Conservation (phyloP, 176 grass and related monocot species). For the Rhynchospora pubera region DNA sequence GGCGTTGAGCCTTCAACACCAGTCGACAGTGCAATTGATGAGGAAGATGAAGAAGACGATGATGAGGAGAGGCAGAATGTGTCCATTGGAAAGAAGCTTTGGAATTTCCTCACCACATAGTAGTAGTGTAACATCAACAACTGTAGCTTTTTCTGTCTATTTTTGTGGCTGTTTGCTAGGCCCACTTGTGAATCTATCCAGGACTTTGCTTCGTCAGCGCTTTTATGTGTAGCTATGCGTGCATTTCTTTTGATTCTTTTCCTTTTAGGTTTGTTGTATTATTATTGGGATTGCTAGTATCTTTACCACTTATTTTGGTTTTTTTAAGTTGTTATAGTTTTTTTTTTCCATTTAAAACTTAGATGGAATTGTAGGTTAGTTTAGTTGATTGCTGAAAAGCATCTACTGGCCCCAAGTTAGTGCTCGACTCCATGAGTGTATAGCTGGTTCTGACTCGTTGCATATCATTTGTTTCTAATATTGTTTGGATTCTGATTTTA, state of each 20-base stretch:
- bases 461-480: not conserved
- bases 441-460: conserved; percentile 12
- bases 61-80: conserved; percentile 38
- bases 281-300: conserved; percentile 6
- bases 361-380: conserved; percentile 22
- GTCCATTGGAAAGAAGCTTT: conserved; percentile 79
- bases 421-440: conserved; percentile 11
- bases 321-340: not conserved
- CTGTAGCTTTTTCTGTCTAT: conserved; percentile 34
- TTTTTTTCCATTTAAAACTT: not conserved
- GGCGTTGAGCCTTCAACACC: conserved; percentile 56
- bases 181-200: conserved; percentile 19
- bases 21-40: conserved; percentile 30
- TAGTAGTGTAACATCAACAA: conserved; percentile 5
- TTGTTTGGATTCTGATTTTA: conserved; percentile 18
- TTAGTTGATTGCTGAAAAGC: conserved; percentile 14
- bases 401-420: conserved; percentile 1
- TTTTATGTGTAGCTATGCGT: conserved; percentile 18
- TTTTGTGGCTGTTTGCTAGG: conserved; percentile 45
- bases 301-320: not conserved
- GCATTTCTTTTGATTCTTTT: conserved; percentile 19
- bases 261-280: conserved; percentile 17
- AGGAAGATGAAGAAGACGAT: conserved; percentile 48
- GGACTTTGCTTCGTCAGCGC: conserved; percentile 1
- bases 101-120: conserved; percentile 96